Evolutionary conservation across 768 basidiomycete genomes (phyloP).

Genomic region (Mycena vitilis): DNA sequence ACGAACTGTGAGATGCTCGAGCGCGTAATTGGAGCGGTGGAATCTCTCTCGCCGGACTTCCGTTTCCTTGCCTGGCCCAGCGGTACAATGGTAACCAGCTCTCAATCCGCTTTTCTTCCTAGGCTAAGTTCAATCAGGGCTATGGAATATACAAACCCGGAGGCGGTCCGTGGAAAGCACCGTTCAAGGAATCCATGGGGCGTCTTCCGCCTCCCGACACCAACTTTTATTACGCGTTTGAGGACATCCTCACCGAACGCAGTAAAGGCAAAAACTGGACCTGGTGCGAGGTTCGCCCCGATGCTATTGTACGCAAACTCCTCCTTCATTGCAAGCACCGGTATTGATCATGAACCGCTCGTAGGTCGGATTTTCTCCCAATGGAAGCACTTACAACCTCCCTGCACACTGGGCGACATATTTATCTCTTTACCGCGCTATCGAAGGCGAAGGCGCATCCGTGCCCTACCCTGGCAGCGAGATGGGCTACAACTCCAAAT

Average conservation of each 20-base stretch:
- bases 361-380: slow-evolving; percentile 31
- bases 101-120: too few species aligned
- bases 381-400: slow-evolving; percentile 31
- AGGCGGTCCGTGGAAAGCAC: slow-evolving; percentile 25
- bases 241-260: slow-evolving; percentile 24
- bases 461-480: slow-evolving; percentile 30
- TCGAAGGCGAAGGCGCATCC: slow-evolving; percentile 31
- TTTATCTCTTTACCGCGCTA: slow-evolving; percentile 24
- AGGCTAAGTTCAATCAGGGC: slow-evolving; percentile 5
- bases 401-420: slow-evolving; percentile 33
- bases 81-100: slow-evolving; percentile 23
- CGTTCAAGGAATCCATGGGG: slow-evolving; percentile 31
- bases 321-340: neutral
- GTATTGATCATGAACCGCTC: neutral
- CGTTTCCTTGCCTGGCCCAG: slow-evolving; percentile 24
- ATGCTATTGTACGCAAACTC: slow-evolving; percentile 21
- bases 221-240: slow-evolving; percentile 28
- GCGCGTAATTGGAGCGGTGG: slow-evolving; percentile 29
- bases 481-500: slow-evolving; percentile 17
- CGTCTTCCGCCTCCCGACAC: slow-evolving; percentile 29
- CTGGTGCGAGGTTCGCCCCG: slow-evolving; percentile 29
- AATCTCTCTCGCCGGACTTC: slow-evolving; percentile 23
- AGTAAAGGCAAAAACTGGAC: slow-evolving; percentile 33
- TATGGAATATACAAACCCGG: slow-evolving; percentile 33
- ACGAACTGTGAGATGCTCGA: slow-evolving; percentile 29